A percentile compares a stretch with the other conserved stretches of the same genome.
Evolutionary conservation across 164 flowering plant species (phyloP).

Genomic region (Aristolochia fimbriata): DNA sequence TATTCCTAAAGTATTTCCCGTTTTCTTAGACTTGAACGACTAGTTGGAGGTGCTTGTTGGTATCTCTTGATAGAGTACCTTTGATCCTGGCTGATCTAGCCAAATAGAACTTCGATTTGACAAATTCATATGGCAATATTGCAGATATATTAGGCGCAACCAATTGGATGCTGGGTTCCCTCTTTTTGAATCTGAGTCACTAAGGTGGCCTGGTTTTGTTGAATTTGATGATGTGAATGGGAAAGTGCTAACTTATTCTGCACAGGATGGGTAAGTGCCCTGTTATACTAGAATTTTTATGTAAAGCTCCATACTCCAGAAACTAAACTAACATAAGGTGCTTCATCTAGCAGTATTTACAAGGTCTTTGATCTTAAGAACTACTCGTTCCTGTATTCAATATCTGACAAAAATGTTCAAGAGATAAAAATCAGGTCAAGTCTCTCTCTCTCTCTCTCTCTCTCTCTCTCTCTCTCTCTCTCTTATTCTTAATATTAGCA

Average conservation of each 20-base stretch:
- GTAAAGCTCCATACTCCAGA: neutral
- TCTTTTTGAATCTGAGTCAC: conserved; percentile 23
- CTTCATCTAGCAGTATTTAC: conserved; percentile 14
- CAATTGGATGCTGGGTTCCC: conserved; percentile 19
- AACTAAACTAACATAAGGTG: neutral
- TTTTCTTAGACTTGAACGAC: too few relatives aligned
- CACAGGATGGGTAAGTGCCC: conserved; percentile 21
- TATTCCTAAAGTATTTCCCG: too few relatives aligned
- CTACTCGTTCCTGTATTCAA: conserved; percentile 16
- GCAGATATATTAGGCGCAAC: conserved; percentile 12
- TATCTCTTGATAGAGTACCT: too few relatives aligned
- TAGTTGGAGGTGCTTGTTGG: too few relatives aligned
- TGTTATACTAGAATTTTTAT: neutral
- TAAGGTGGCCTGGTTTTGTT: conserved; percentile 30
- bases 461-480: neutral
- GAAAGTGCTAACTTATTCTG: conserved; percentile 25
- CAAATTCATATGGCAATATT: neutral
- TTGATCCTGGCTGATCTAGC: too few relatives aligned
- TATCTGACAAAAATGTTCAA: conserved; percentile 19
- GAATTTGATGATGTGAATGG: conserved; percentile 28
- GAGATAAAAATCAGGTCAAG: conserved; percentile 20
- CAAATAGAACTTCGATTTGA: neutral
- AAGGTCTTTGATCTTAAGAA: conserved; percentile 27
- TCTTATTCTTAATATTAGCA: neutral
- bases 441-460: neutral